phyloP scores from a whole-genome alignment of 106 monocot genomes.

The Vanilla planifolia region DNA sequence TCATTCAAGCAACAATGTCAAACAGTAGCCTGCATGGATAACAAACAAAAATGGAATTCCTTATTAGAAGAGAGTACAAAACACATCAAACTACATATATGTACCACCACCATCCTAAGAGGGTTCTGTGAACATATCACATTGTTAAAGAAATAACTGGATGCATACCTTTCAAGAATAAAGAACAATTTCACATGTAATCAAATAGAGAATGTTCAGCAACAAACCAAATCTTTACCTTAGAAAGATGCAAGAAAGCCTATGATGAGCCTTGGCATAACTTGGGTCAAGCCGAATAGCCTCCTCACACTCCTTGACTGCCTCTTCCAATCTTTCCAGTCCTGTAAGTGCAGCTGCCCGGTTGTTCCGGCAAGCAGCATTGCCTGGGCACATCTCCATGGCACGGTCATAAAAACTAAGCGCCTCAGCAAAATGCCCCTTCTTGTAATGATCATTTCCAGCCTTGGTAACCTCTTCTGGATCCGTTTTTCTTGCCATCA shows the following conservation, averaged over 20 bases:
- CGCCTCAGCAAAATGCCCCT: conserved; percentile 54
- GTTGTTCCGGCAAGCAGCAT: conserved; percentile 59
- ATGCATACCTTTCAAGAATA: too few species aligned
- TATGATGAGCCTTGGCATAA: conserved; percentile 38
- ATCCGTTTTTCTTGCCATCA: conserved; percentile 13
- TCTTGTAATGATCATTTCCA: conserved; percentile 71
- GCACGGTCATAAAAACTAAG: conserved; percentile 54
- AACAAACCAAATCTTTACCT: conserved; percentile 35
- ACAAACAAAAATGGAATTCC: background rate
- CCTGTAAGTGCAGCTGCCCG: conserved; percentile 65
- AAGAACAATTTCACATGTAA: background rate
- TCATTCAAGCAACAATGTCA: background rate
- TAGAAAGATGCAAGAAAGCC: conserved; percentile 37
- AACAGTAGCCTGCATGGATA: background rate
- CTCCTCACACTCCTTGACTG: conserved; percentile 54
- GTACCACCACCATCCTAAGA: too few species aligned
- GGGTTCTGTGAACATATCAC: too few species aligned
- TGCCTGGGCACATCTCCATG: conserved; percentile 44
- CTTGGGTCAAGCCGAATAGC: conserved; percentile 46
- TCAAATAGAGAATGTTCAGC: background rate
- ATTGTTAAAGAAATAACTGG: too few species aligned
- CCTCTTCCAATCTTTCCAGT: conserved; percentile 52
- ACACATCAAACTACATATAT: too few species aligned
- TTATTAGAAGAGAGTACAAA: background rate
- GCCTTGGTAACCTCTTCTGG: conserved; percentile 53